These are phyloP conservation scores for Lactarius tabidus DNA, from an alignment of 768 basidiomycete species.

Conservation along the genomic window DNA sequence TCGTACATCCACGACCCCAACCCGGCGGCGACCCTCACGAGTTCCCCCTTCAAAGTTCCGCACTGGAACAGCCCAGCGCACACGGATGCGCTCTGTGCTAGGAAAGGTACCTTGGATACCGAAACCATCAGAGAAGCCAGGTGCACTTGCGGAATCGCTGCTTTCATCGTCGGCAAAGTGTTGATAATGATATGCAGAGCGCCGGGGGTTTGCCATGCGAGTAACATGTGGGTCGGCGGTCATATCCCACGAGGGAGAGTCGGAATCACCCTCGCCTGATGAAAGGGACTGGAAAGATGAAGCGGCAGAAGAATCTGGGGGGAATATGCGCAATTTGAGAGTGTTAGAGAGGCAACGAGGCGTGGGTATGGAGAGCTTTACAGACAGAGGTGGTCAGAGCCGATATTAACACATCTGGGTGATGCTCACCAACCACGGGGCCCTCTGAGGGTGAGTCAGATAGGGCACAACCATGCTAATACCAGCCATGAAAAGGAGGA, in stretches of 20 bases:
- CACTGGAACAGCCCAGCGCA: slow-evolving; percentile 59
- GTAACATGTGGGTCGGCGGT: slow-evolving; percentile 74
- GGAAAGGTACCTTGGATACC: slow-evolving; percentile 76
- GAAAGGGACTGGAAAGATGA: slow-evolving; percentile 73
- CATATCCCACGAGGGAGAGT: slow-evolving; percentile 65
- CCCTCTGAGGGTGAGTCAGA: slow-evolving; percentile 58
- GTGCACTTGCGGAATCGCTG: slow-evolving; percentile 60
- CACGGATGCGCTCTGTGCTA: slow-evolving; percentile 66
- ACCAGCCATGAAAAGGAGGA: slow-evolving; percentile 75
- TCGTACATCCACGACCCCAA: slow-evolving; percentile 64
- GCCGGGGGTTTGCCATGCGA: slow-evolving; percentile 44
- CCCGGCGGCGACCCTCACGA: slow-evolving; percentile 56
- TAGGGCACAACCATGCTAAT: slow-evolving; percentile 75
- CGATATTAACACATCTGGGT: not conserved
- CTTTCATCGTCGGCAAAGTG: slow-evolving; percentile 82
- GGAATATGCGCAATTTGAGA: slow-evolving; percentile 69
- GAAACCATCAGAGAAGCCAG: slow-evolving; percentile 54
- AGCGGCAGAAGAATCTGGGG: slow-evolving; percentile 45
- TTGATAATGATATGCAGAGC: slow-evolving; percentile 54
- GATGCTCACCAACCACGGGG: slow-evolving; percentile 64
- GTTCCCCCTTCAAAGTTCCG: slow-evolving; percentile 47
- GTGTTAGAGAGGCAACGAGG: slow-evolving; percentile 77
- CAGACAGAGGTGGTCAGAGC: slow-evolving; percentile 6
- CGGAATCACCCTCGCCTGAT: slow-evolving; percentile 58
- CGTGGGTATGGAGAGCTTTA: slow-evolving; percentile 68